phyloP scores from a whole-genome alignment of 345 rosid genomes.

The Tarenaya hassleriana region DNA sequence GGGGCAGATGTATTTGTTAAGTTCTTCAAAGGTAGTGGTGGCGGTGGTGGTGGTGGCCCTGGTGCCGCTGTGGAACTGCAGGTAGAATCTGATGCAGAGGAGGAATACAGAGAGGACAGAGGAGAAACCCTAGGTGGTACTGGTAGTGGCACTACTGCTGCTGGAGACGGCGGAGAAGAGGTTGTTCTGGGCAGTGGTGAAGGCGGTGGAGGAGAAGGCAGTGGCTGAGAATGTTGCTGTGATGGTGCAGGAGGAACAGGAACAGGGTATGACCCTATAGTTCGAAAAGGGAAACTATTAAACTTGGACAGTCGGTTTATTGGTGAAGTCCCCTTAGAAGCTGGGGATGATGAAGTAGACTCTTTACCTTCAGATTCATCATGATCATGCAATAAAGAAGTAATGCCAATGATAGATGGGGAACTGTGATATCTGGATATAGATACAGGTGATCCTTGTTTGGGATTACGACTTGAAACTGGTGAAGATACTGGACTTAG shows the following conservation, averaged over 20 bases:
- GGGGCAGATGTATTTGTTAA: slow-evolving; percentile 11
- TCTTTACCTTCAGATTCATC: slow-evolving; percentile 39
- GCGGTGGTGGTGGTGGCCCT: slow-evolving; percentile 17
- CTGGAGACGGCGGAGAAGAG: slow-evolving; percentile 8
- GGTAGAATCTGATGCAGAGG: slow-evolving; percentile 13
- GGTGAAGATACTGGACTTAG: slow-evolving; percentile 41
- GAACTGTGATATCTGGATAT: slow-evolving; percentile 48
- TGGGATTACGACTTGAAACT: slow-evolving; percentile 30
- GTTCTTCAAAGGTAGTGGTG: neutral
- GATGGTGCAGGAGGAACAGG: slow-evolving; percentile 19
- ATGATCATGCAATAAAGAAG: slow-evolving; percentile 73
- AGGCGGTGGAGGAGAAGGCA: slow-evolving; percentile 18
- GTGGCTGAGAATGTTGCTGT: slow-evolving; percentile 6
- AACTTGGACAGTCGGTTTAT: too few species aligned
- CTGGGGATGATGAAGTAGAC: slow-evolving; percentile 25
- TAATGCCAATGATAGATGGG: slow-evolving; percentile 57
- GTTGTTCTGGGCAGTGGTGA: slow-evolving; percentile 13
- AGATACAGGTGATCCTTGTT: slow-evolving; percentile 43
- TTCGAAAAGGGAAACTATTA: too few species aligned
- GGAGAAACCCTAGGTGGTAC: slow-evolving; percentile 9
- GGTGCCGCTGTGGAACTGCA: slow-evolving; percentile 14
- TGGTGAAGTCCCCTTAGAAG: neutral
- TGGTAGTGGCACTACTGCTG: slow-evolving; percentile 22
- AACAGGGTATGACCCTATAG: slow-evolving; percentile 4
- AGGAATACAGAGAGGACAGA: slow-evolving; percentile 14